Conservation (phyloP, 768 basidiomycete genomes). For the Pleurotus ostreatus region DNA sequence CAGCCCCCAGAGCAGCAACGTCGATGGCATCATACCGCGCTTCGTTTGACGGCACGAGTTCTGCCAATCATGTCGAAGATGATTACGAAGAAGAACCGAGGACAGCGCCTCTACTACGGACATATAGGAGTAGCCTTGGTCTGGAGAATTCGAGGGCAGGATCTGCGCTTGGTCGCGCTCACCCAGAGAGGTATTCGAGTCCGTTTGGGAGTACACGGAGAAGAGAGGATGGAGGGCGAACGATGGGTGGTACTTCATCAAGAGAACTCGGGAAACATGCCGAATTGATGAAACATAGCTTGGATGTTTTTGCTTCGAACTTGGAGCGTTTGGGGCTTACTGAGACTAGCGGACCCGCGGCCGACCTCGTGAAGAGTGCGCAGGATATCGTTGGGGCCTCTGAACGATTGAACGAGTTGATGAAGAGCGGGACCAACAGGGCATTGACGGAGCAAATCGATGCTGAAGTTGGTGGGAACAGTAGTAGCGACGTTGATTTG, state of each 20-base stretch:
- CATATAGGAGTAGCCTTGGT: constrained; percentile 32
- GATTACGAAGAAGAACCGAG: constrained; percentile 26
- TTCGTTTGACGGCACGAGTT: constrained; percentile 20
- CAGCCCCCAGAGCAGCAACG: constrained; percentile 39
- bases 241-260: neutral
- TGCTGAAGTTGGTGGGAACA: constrained; percentile 56
- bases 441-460: constrained; percentile 75
- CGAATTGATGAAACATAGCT: constrained; percentile 5
- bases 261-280: constrained; percentile 10
- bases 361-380: constrained; percentile 59
- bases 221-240: neutral
- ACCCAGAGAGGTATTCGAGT: constrained; percentile 16
- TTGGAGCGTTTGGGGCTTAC: neutral
- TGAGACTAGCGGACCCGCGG: neutral
- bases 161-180: constrained; percentile 1
- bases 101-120: constrained; percentile 35
- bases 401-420: constrained; percentile 60
- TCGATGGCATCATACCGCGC: constrained; percentile 51
- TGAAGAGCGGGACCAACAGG: constrained; percentile 49
- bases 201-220: constrained; percentile 23
- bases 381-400: constrained; percentile 60
- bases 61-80: constrained; percentile 11
- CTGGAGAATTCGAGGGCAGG: neutral
- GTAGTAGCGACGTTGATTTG: constrained; percentile 27
- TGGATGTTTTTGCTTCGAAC: constrained; percentile 1